Evolutionary conservation across 208 protist genomes (phyloP), one percentile per base, ranked within the genome.

Genomic region (Zelonia costaricensis): DNA sequence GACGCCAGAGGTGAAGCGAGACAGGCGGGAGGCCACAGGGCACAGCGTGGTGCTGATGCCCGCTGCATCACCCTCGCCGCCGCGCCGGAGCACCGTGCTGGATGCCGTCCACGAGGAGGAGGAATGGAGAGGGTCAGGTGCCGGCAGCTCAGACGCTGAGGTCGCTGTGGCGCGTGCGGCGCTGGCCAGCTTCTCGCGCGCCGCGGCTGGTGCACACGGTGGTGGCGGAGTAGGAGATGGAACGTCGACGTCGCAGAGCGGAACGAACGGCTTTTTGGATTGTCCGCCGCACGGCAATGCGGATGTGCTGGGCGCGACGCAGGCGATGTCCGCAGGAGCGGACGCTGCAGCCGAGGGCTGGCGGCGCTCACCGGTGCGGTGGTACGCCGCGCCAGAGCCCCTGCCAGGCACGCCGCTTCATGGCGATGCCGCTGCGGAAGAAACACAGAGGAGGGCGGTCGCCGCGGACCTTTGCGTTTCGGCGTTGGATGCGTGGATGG

Each of bases 141-240:
- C n/a, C n/a, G n/a, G n/a, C n/a, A n/a, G 22, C 20, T 4, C 13
- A 15, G 51, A 44, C 20, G 51, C 12, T 30, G 35, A 44, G 23
- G 35, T 57, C 31, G 18, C 51, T 4, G 31, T 28, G 13, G 35
- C 51, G 18, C 16, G 23, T 20, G 33, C 39, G 13, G 51, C 51
- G 30, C 36, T 57, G 4, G 13, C 22, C 15, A 16, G 15, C 12
- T 57, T 57, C 15, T 27, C 28, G 18, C 16, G 27, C 6, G 52
- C 10, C 0, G 28, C 35, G 20, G 18, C 22, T 10, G n/a, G n/a
- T n/a, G n/a, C n/a, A n/a, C n/a, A n/a, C n/a, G n/a, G 53, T 43
- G 36, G 13, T 3, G 7, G 43, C 31, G 36, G 18, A 18, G 30
- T 15, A 8, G 36, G 42, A 42, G 53, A 59, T 9, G 98, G 93